Percentiles rank a stretch among this genome's conserved stretches.
Conservation (phyloP, 495 filamentous ascomycete species). For the Polyplosphaeria fusca region DNA sequence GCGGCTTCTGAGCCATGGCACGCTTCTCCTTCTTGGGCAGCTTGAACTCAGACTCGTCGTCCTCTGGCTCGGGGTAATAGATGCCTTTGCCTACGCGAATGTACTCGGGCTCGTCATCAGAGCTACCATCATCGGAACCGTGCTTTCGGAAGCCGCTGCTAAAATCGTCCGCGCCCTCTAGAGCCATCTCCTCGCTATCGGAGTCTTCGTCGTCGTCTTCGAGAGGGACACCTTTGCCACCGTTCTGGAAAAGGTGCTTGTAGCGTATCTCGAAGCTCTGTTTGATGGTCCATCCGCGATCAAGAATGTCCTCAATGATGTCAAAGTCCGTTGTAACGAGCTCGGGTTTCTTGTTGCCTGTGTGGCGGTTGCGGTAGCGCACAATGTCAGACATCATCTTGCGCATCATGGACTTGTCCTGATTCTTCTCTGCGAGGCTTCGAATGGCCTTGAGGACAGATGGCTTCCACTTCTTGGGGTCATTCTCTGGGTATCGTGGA, state of each 20-base stretch:
- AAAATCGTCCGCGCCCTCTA: background rate
- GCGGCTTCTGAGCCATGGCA: background rate
- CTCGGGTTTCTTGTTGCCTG: slow-evolving; percentile 24
- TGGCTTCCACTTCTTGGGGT: slow-evolving; percentile 24
- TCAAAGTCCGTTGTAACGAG: slow-evolving; percentile 28
- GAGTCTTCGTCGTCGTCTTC: slow-evolving; percentile 2
- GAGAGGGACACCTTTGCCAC: background rate
- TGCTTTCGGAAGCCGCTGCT: background rate
- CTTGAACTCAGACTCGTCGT: background rate
- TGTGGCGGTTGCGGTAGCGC: slow-evolving; percentile 17
- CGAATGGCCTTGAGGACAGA: slow-evolving; percentile 18
- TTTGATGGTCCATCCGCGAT: slow-evolving; percentile 1
- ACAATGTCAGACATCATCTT: slow-evolving; percentile 20
- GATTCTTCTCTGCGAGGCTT: slow-evolving; percentile 9
- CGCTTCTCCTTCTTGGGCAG: background rate
- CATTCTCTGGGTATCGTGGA: slow-evolving; percentile 7
- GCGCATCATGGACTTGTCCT: slow-evolving; percentile 3
- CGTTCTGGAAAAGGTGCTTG: slow-evolving; percentile 15
- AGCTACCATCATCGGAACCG: background rate
- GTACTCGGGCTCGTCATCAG: background rate
- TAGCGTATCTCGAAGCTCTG: slow-evolving; percentile 21
- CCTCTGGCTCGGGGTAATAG: background rate
- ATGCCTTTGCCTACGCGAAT: background rate
- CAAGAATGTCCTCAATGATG: slow-evolving; percentile 23
- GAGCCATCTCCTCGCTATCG: background rate